Evolutionary conservation across 2,329 filamentous ascomycete species (phyloP), one percentile per base, ranked within the genome.

Genomic region (Stachybotrys echinatus): DNA sequence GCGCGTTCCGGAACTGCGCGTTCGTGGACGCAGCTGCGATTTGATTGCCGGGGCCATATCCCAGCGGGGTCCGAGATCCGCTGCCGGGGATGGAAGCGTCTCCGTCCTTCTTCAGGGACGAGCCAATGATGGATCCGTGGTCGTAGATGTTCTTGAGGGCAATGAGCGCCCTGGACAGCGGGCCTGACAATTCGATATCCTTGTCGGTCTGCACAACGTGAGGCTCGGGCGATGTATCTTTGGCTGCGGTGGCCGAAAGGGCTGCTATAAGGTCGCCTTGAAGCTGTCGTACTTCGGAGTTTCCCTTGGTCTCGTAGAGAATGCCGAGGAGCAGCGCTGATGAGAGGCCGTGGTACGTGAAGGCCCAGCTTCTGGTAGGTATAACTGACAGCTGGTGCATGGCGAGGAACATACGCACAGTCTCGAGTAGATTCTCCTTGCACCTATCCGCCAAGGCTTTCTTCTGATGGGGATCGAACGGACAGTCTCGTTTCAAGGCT

Each of bases 351-450:
- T 86, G 81, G 51, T 85, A 85, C 1, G 83, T 86, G 53, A 85
- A 85, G 0, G 83, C 82, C 83, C 83, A 86, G 50, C 80, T 85
- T 22, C 83, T 72, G 0, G 83, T 86, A 1, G 83, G 83, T 44
- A 85, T 85, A 8, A 83, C 79, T 2, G 81, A 85, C 23, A 86
- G 68, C 54, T 84, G 82, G 62, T 86, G 82, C 83, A 86, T 86
- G 17, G 82, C 80, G 20, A 86, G 69, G 59, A 85, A 86, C 82
- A 85, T 86, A 39, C 80, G 76, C 12, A 86, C 82, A 12, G 82
- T 85, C 60, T 85, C 81, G 6, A 80, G 80, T 22, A 86, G 68
- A 58, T 84, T 85, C 17, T 71, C 66, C 60, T 83, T 84, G 69
- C 83, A 86, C 50, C 76, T 75, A 23, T 79, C 74, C 2, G 79